Evolutionary conservation across 306 rosid species (phyloP).

Genomic region (Medicago truncatula): DNA sequence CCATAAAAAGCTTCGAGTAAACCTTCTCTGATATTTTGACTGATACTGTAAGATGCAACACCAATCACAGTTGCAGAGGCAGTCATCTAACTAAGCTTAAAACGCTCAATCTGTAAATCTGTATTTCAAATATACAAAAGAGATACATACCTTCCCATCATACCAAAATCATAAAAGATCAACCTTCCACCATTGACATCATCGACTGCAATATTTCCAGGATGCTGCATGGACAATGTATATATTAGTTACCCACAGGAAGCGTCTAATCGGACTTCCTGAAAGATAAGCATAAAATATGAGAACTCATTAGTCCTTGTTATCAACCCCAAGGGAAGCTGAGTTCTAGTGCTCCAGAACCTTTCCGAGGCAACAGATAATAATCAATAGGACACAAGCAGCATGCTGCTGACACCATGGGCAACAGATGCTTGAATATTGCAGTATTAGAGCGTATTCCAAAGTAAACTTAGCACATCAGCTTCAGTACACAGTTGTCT

Average conservation of each 20-base stretch:
- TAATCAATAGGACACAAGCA: constrained; percentile 17
- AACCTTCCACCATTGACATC: constrained; percentile 99
- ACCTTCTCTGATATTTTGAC: constrained; percentile 95
- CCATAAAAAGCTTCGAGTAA: constrained; percentile 94
- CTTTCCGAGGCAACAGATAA: constrained; percentile 20
- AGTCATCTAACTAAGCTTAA: constrained; percentile 33
- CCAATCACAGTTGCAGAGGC: constrained; percentile 33
- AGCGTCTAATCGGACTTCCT: constrained; percentile 29
- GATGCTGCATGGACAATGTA: constrained; percentile 71
- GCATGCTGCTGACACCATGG: constrained; percentile 2
- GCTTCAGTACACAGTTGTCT: constrained; percentile 21
- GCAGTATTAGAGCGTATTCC: constrained; percentile 31
- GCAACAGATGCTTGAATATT: constrained; percentile 33
- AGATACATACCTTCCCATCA: constrained; percentile 93
- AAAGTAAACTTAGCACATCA: constrained; percentile 25
- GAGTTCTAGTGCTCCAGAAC: background rate
- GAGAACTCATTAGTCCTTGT: constrained; percentile 9
- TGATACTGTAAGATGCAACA: constrained; percentile 67
- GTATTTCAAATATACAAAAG: constrained; percentile 18
- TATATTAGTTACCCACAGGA: constrained; percentile 13
- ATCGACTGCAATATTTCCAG: constrained; percentile 98
- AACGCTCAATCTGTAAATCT: constrained; percentile 11
- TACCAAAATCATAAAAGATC: constrained; percentile 99
- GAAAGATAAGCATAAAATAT: constrained; percentile 32
- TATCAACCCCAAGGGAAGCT: constrained; percentile 19